These are phyloP conservation scores for Chalciporus chontae DNA, from an alignment of 768 basidiomycete genomes.

Conservation along the genomic window DNA sequence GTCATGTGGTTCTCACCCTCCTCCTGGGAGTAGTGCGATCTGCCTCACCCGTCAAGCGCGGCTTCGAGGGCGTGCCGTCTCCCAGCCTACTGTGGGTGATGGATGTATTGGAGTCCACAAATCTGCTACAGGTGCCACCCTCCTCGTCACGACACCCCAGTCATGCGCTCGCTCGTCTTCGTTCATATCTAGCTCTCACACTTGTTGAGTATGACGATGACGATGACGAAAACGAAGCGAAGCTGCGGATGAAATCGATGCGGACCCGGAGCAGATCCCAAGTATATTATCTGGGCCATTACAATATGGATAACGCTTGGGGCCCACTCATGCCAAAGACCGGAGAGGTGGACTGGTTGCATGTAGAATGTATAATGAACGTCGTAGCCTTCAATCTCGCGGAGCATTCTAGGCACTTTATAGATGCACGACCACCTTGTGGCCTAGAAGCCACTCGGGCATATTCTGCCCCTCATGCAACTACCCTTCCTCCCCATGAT, in stretches of 20 bases:
- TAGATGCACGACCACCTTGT: conserved; percentile 42
- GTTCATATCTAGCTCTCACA: conserved; percentile 47
- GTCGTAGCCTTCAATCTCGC: conserved; percentile 51
- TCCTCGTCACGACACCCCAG: conserved; percentile 10
- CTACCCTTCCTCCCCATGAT: conserved; percentile 37
- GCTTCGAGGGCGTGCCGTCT: conserved; percentile 30
- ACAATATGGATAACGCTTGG: conserved; percentile 47
- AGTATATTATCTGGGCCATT: conserved; percentile 66
- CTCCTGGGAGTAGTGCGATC: conserved; percentile 41
- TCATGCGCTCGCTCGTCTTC: conserved; percentile 42
- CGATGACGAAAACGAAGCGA: conserved; percentile 23
- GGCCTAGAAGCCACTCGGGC: conserved; percentile 50
- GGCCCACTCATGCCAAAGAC: conserved; percentile 49
- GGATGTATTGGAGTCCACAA: conserved; percentile 37
- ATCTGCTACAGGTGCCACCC: conserved; percentile 29
- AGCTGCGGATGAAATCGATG: conserved; percentile 25
- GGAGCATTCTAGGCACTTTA: conserved; percentile 39
- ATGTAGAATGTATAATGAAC: conserved; percentile 56
- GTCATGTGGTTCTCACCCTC: conserved; percentile 34
- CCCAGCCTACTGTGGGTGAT: conserved; percentile 46
- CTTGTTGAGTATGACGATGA: conserved; percentile 34
- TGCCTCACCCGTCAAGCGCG: conserved; percentile 27
- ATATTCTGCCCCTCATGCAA: conserved; percentile 49
- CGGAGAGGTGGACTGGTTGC: conserved; percentile 56
- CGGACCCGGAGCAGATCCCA: conserved; percentile 51